Evolutionary conservation across 2,329 filamentous ascomycete genomes (phyloP).

Genomic region (Ophiostoma himal-ulmi): DNA sequence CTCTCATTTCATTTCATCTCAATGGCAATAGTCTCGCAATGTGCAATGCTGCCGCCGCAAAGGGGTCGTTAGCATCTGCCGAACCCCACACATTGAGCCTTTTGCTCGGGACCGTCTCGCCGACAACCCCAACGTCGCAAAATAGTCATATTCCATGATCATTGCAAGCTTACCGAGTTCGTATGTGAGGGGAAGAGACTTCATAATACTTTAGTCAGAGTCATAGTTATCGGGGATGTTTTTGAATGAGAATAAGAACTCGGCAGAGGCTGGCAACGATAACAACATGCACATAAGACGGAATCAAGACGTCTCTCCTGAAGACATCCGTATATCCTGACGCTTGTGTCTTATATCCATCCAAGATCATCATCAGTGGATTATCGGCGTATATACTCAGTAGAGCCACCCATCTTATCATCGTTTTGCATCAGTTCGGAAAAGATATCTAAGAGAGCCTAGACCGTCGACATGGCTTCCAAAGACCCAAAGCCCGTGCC

Average conservation of each 20-base stretch:
- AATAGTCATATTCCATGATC: background rate
- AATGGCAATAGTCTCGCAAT: background rate
- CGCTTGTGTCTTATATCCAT: background rate
- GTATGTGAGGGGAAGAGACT: background rate
- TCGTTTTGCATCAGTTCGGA: background rate
- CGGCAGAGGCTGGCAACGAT: background rate
- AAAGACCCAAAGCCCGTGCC: background rate
- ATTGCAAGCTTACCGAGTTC: background rate
- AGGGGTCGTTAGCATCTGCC: slow-evolving; percentile 10
- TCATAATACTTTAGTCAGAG: background rate
- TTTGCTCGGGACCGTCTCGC: background rate
- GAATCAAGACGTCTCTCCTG: background rate
- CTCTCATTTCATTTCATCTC: background rate
- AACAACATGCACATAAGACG: background rate
- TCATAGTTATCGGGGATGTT: background rate
- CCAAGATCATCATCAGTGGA: background rate
- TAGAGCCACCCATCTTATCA: background rate
- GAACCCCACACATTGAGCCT: background rate
- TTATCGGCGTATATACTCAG: background rate
- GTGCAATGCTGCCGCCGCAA: background rate
- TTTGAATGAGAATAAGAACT: background rate
- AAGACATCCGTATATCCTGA: background rate
- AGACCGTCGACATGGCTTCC: background rate
- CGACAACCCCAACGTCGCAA: background rate
- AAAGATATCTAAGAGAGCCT: background rate